Conservation (phyloP, 2,329 filamentous ascomycete genomes). For the Emmonsiellopsis sp. region DNA sequence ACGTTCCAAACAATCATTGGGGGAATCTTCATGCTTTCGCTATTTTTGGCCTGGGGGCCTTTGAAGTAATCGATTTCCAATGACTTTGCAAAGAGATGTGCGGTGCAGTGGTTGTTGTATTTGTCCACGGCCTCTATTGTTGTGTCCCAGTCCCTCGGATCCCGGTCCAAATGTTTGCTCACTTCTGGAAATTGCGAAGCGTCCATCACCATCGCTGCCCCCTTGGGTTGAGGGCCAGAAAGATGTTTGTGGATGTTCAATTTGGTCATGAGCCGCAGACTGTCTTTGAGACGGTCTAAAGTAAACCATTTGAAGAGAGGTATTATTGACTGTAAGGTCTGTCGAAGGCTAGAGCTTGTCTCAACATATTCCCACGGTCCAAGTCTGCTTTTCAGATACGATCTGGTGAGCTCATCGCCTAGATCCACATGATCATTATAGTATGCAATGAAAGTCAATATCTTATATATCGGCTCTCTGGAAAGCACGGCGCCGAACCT, state of each 20-base stretch:
- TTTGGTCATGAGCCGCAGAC: slow-evolving; percentile 26
- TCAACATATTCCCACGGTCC: slow-evolving; percentile 26
- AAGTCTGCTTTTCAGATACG: slow-evolving; percentile 23
- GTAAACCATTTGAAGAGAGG: slow-evolving; percentile 27
- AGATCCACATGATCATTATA: neutral
- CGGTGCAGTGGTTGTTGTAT: neutral
- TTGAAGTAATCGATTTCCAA: too few relatives aligned
- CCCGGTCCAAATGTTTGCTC: neutral
- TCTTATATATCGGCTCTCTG: slow-evolving; percentile 31
- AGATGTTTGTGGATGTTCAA: slow-evolving; percentile 29
- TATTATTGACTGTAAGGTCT: too few relatives aligned
- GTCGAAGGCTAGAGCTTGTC: too few relatives aligned
- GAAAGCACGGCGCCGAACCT: slow-evolving; percentile 32
- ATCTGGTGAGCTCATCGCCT: neutral
- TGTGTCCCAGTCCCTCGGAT: neutral
- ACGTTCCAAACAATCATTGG: slow-evolving; percentile 10
- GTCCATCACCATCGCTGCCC: slow-evolving; percentile 16
- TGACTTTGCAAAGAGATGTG: neutral
- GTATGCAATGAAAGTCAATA: slow-evolving; percentile 33
- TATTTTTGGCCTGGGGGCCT: too few relatives aligned
- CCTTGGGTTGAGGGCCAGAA: slow-evolving; percentile 5
- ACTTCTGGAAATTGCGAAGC: slow-evolving; percentile 8
- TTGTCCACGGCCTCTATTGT: neutral
- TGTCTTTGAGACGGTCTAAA: slow-evolving; percentile 21
- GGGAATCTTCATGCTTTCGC: neutral